Evolutionary conservation across 1,284 basidiomycete species (phyloP).

Genomic region (Ceratobasidium sp.): DNA sequence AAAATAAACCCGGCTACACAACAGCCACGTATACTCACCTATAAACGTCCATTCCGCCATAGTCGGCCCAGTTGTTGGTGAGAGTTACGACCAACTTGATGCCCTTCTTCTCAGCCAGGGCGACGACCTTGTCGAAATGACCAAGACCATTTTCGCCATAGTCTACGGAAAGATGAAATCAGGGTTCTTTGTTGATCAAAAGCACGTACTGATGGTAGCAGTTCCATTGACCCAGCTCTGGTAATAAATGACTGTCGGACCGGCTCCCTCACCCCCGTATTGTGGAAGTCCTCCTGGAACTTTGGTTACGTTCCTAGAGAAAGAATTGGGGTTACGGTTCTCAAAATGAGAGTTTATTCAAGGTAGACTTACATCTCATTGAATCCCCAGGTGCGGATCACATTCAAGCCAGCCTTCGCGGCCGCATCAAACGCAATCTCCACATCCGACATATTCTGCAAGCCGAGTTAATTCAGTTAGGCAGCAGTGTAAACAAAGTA

Average conservation of each 20-base stretch:
- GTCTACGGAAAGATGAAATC: conserved; percentile 47
- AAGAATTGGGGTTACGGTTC: background rate
- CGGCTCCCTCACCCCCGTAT: conserved; percentile 49
- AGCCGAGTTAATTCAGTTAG: background rate
- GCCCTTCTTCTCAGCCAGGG: conserved; percentile 53
- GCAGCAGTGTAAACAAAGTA: background rate
- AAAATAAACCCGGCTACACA: background rate
- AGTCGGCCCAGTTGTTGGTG: conserved; percentile 58
- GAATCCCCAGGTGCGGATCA: conserved; percentile 56
- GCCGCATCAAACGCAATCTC: conserved; percentile 48
- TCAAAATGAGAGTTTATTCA: too few species aligned
- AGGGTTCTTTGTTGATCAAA: background rate
- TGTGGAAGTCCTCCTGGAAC: conserved; percentile 47
- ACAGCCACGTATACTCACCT: background rate
- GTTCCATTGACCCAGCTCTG: conserved; percentile 53
- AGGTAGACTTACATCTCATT: conserved; percentile 43
- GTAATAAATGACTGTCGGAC: conserved; percentile 46
- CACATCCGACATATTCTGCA: conserved; percentile 47
- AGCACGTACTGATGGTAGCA: conserved; percentile 51
- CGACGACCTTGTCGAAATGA: conserved; percentile 56
- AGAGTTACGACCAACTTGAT: conserved; percentile 56
- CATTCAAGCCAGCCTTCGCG: conserved; percentile 54
- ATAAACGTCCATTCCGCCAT: conserved; percentile 45
- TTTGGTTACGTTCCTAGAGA: conserved; percentile 40
- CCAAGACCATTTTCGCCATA: conserved; percentile 56